These are phyloP conservation scores for Dalbergia cultrata DNA, from an alignment of 306 rosid genomes.

Conservation along the genomic window DNA sequence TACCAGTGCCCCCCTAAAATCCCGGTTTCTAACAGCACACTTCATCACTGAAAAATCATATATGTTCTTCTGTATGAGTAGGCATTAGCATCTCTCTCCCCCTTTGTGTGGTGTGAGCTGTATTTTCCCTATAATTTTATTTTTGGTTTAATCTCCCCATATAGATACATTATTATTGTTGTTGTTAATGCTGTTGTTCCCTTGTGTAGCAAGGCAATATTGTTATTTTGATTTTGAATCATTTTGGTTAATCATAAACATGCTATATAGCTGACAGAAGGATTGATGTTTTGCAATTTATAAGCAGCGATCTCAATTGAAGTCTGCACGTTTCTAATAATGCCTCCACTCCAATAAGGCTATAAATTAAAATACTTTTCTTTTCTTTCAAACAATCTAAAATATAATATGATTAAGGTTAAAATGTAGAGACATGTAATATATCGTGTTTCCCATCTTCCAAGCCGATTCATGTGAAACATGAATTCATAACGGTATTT, in stretches of 20 bases:
- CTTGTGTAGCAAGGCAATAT: slow-evolving; percentile 46
- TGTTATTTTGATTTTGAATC: slow-evolving; percentile 41
- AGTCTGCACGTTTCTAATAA: slow-evolving; percentile 41
- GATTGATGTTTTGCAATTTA: slow-evolving; percentile 43
- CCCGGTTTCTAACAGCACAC: slow-evolving; percentile 48
- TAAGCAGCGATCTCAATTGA: slow-evolving; percentile 36
- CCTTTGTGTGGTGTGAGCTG: slow-evolving; percentile 49
- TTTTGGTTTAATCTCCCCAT: slow-evolving; percentile 41
- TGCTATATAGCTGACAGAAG: slow-evolving; percentile 31
- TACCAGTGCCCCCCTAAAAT: slow-evolving; percentile 73
- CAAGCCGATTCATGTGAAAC: slow-evolving; percentile 16
- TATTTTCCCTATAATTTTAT: slow-evolving; percentile 35
- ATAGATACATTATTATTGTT: slow-evolving; percentile 1
- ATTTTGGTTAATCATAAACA: slow-evolving; percentile 38
- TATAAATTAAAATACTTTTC: slow-evolving; percentile 1
- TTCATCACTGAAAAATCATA: slow-evolving; percentile 56
- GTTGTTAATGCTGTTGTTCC: slow-evolving; percentile 50
- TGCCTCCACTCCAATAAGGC: slow-evolving; percentile 28
- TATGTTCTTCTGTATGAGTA: slow-evolving; percentile 37
- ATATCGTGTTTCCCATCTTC: slow-evolving; percentile 27
- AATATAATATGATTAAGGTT: neutral
- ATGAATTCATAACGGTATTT: neutral
- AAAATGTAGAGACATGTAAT: neutral
- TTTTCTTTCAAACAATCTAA: neutral
- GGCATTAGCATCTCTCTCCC: slow-evolving; percentile 49